Percentiles rank a stretch among this genome's conserved stretches.
Conservation (phyloP, 202 grass and related monocot species). For the Miscanthus sacchariflorus region DNA sequence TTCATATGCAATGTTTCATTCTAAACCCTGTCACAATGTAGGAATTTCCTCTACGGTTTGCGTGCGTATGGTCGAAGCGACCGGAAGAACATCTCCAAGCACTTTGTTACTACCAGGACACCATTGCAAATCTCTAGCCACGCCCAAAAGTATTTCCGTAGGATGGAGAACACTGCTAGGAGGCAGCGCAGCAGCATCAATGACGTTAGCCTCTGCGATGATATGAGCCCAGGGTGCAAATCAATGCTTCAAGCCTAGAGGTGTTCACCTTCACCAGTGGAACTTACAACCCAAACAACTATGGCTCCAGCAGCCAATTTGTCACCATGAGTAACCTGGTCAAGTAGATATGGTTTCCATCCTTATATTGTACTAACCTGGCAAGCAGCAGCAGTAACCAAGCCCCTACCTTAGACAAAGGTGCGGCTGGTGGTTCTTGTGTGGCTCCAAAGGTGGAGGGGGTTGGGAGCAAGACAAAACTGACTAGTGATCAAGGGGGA, state of each 20-base stretch:
- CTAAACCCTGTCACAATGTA: background rate
- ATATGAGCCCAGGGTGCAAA: background rate
- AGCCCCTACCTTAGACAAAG: too few relatives aligned
- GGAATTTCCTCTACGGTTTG: slow-evolving; percentile 41
- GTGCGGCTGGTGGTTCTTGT: background rate
- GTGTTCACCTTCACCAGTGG: background rate
- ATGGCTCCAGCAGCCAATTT: too few relatives aligned
- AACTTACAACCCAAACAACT: background rate
- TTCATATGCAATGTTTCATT: background rate
- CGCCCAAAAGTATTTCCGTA: slow-evolving; percentile 48
- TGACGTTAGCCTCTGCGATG: background rate
- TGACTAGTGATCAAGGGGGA: background rate
- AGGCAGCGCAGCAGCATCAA: slow-evolving; percentile 10
- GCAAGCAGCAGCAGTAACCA: background rate
- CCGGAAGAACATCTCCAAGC: slow-evolving; percentile 48
- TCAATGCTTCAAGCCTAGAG: too few relatives aligned
- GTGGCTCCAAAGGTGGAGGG: background rate
- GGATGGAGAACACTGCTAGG: background rate
- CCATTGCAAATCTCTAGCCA: slow-evolving; percentile 49
- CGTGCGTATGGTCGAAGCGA: slow-evolving; percentile 18
- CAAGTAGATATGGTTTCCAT: background rate
- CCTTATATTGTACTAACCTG: background rate
- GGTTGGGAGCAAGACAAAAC: background rate
- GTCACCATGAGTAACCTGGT: background rate
- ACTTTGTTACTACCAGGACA: slow-evolving; percentile 29